Evolutionary conservation across 129 eudicot genomes (phyloP), one percentile per base, ranked within the genome.

Genomic region (Helichrysum umbraculigerum): DNA sequence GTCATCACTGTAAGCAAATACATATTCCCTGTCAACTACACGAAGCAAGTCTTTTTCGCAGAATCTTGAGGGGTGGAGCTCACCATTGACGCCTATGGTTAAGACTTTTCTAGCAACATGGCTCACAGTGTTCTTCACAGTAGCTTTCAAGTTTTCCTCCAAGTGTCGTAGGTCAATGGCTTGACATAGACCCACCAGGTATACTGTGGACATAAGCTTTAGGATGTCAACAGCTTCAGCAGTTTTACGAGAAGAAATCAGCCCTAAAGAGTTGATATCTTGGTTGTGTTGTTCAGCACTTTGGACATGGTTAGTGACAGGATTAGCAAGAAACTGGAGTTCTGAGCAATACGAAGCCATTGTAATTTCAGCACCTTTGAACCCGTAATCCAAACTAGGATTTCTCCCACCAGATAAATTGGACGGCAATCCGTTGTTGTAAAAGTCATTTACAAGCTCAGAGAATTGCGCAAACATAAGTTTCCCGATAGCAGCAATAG

Each of bases 21-120:
- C 83, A 12, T 83, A 72, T 61, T 88, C 93, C 0, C 90, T 76
- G 8, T 88, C 93, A 1, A 86, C 93, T 28, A 88, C 87, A 29
- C 76, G 77, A 64, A 88, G 86, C 35, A 88, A 58, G 60, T 86
- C 79, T 2, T 74, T 74, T 74, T 74, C 78, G 6, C 71, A 74
- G 30, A 62, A 74, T 62, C 78, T 62, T 42, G 70, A 74, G 0
- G 78, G 71, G 70, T 74, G 78, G 44, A 74, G 78, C 50, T 74
- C 62, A 3, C 78, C 78, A 2, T 61, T 62, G 16, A 29, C 71
- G 3, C 78, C 78, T 20, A 44, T 62, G 61, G 71, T 62, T 42
- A 74, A 39, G 33, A 74, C 78, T 71, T 74, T 74, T 41, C 42
- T 61, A 7, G 78, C 78, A 30, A 63, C 71, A 6, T 62, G 78